Conservation (phyloP, 441 rosid genomes). For the Eutrema salsugineum region DNA sequence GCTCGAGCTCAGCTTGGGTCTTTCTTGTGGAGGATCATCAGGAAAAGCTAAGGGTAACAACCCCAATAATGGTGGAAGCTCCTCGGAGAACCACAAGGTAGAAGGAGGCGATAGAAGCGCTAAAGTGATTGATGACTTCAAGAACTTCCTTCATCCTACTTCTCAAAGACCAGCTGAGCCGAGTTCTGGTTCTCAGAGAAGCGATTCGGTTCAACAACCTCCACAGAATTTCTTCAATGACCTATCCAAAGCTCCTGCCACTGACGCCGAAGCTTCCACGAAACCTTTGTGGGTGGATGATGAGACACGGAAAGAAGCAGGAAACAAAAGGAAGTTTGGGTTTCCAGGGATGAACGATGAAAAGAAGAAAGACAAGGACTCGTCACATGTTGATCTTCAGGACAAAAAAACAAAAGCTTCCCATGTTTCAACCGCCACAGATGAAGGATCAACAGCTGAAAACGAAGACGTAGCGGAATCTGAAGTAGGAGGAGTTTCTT, state of each 20-base stretch:
- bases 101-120: constrained; percentile 64
- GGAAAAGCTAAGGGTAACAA: constrained; percentile 63
- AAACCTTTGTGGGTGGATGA: constrained; percentile 68
- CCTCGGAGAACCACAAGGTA: constrained; percentile 48
- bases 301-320: constrained; percentile 45
- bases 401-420: constrained; percentile 63
- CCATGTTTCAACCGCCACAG: constrained; percentile 65
- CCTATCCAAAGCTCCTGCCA: constrained; percentile 51
- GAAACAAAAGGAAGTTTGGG: constrained; percentile 62
- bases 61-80: constrained; percentile 47
- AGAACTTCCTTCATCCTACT: constrained; percentile 57
- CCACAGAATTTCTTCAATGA: constrained; percentile 79
- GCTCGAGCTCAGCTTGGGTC: constrained; percentile 91
- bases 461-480: constrained; percentile 97
- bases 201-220: constrained; percentile 54
- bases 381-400: constrained; percentile 40
- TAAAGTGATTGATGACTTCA: constrained; percentile 68
- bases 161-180: constrained; percentile 45
- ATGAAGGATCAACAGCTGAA: constrained; percentile 84
- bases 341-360: constrained; percentile 56
- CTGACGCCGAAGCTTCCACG: constrained; percentile 51
- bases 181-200: constrained; percentile 55
- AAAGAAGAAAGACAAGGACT: constrained; percentile 61
- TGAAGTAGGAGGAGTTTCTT: constrained; percentile 80
- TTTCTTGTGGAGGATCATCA: constrained; percentile 78